Base-by-base conservation (phyloP, 2,329 filamentous ascomycete species). In the Cordyceps cicadae region DNA sequence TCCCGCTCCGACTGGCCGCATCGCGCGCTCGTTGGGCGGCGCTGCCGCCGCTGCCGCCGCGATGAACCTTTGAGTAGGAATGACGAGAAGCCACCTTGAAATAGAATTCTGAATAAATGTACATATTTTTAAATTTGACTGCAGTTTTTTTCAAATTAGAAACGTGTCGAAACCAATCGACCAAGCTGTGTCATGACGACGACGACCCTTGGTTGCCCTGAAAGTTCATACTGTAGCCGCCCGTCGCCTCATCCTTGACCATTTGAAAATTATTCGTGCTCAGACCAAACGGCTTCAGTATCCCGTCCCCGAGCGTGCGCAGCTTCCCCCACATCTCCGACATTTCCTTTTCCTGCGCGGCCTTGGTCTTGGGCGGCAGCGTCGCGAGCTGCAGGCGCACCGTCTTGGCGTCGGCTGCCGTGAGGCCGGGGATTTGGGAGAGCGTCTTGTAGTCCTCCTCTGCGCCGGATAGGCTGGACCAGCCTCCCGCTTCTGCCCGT, bases 281-380 rank as follows among this genome's bases (percentile, higher is more conserved):
- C 66, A 99, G 75, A 1, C 94, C 94, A 77, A 97, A 97, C 0
- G 93, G 93, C 71, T 89, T 96, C 55, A 99, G 72, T 17, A 99
- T 85, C 1, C 92, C 91, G 70, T 99, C 96, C 0, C 94, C 94
- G 63, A 99, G 77, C 74, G 89, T 86, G 71, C 96, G 97, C 67
- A 99, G 75, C 77, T 97, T 97, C 19, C 88, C 90, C 92, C 96
- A 96, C 92, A 97, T 97, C 76, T 99, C 93, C 3, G 83, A 87
- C 83, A 94, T 90, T 75, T 99, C 94, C 66, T 82, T 83, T 69
- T 96, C 88, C 75, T 92, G 90, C 1, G 92, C 92, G 19, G 82
- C 83, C 65, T 93, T 89, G 54, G 91, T 82, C 63, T 81, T 80
- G 1, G 81, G 77, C 1, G 90, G 90, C 45, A 97, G 74, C 24